Evolutionary conservation across 352 stramenopile genomes (phyloP).

Genomic region (Saprolegnia diclina): DNA sequence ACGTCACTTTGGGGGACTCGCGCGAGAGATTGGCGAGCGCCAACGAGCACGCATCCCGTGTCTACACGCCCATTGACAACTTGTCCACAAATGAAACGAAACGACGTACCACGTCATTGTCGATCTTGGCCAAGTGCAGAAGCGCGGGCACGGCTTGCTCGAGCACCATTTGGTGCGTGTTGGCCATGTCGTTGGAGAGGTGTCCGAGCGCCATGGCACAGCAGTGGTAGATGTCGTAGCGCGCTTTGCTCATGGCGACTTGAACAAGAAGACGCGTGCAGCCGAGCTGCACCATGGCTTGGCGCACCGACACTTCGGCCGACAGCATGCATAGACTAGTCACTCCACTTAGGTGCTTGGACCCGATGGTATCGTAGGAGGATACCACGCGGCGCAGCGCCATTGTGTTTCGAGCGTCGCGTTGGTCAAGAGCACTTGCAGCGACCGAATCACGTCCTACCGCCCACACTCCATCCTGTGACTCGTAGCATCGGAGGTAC

Average conservation of each 20-base stretch:
- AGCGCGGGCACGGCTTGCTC: constrained; percentile 58
- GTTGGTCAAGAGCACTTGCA: constrained; percentile 37
- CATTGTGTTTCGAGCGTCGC: constrained; percentile 50
- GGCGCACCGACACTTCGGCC: constrained; percentile 37
- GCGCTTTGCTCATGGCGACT: constrained; percentile 33
- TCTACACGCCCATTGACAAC: constrained; percentile 22
- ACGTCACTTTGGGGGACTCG: constrained; percentile 62
- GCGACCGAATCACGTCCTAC: constrained; percentile 36
- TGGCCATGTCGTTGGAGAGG: constrained; percentile 44
- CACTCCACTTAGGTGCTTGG: too few species aligned
- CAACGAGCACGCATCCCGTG: constrained; percentile 62
- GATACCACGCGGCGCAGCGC: constrained; percentile 39
- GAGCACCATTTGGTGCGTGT: constrained; percentile 53
- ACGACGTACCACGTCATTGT: constrained; percentile 35
- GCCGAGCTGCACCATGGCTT: constrained; percentile 43
- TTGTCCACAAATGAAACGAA: neutral
- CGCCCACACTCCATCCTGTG: constrained; percentile 21
- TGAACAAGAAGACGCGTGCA: constrained; percentile 44
- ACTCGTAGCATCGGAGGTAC: constrained; percentile 2
- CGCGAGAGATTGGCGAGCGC: constrained; percentile 65
- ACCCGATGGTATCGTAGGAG: neutral
- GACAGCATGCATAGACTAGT: constrained; percentile 51
- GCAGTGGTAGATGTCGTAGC: constrained; percentile 43
- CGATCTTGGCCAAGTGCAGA: constrained; percentile 53
- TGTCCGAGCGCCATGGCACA: constrained; percentile 59